Evolutionary conservation across 805 yeast species (phyloP).

Genomic region (Schwanniomyces vanrijiae): DNA sequence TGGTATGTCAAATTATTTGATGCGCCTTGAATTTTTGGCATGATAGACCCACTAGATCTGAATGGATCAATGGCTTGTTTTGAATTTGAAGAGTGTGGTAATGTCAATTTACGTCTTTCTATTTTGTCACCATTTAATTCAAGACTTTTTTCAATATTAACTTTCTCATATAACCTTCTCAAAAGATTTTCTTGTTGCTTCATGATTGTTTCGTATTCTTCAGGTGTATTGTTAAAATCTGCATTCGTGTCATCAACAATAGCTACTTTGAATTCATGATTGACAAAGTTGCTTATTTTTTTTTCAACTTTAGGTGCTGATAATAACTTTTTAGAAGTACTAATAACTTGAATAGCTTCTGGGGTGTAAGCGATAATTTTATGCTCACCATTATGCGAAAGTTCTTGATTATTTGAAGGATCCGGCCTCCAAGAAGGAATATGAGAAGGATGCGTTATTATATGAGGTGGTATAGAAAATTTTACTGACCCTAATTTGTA

Average conservation of each 20-base stretch:
- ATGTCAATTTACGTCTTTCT: constrained; percentile 44
- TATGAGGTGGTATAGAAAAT: constrained; percentile 33
- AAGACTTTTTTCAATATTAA: constrained; percentile 32
- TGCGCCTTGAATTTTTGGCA: constrained; percentile 45
- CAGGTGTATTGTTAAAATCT: constrained; percentile 35
- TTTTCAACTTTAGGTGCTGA: constrained; percentile 27
- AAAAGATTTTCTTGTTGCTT: constrained; percentile 51
- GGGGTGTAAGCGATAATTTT: constrained; percentile 27
- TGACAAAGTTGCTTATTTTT: constrained; percentile 26
- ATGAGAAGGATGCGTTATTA: constrained; percentile 45
- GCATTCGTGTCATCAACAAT: constrained; percentile 37
- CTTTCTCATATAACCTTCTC: constrained; percentile 45
- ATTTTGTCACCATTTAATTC: constrained; percentile 49
- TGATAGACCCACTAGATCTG: constrained; percentile 42
- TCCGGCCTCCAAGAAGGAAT: constrained; percentile 42
- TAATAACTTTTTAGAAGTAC: constrained; percentile 9
- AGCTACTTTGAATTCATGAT: constrained; percentile 29
- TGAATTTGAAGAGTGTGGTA: constrained; percentile 41
- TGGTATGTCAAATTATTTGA: constrained; percentile 50
- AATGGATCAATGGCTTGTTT: constrained; percentile 46
- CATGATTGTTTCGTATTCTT: constrained; percentile 62
- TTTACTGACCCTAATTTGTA: constrained; percentile 28
- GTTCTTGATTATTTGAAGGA: constrained; percentile 6
- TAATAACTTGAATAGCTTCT: constrained; percentile 23
- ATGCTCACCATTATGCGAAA: constrained; percentile 9